Percentiles rank a stretch among this genome's conserved stretches.
Evolutionary conservation across 192 early-diverging fungal species (phyloP).

Genomic region (Gamsiella multidivaricata): DNA sequence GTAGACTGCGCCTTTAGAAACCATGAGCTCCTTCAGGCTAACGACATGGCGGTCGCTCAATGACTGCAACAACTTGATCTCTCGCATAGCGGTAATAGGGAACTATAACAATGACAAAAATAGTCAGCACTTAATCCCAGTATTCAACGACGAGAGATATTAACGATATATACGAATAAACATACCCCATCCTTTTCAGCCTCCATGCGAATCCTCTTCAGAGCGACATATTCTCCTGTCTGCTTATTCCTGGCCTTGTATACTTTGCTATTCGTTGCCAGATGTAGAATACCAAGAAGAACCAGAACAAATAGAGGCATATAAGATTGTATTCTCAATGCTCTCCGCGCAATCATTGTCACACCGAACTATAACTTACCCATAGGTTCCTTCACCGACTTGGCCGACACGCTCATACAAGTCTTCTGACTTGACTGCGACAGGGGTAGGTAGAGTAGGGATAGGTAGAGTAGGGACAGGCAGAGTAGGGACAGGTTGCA

Average conservation of each 20-base stretch:
- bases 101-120: conserved; percentile 57
- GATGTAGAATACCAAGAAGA: too few relatives aligned
- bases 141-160: too few relatives aligned
- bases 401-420: conserved; percentile 78
- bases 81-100: conserved; percentile 88
- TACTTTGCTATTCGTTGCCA: conserved; percentile 68
- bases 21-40: conserved; percentile 79
- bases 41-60: conserved; percentile 79
- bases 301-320: too few relatives aligned
- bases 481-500: neutral
- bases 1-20: conserved; percentile 76
- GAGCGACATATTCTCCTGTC: conserved; percentile 78
- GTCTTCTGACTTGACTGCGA: conserved; percentile 60
- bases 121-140: too few relatives aligned
- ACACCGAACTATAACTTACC: too few relatives aligned
- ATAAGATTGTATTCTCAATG: too few relatives aligned
- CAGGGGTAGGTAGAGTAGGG: neutral
- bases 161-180: neutral
- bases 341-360: too few relatives aligned
- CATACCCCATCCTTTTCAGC: conserved; percentile 80
- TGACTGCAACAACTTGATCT: conserved; percentile 80
- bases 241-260: conserved; percentile 81
- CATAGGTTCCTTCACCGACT: conserved; percentile 89
- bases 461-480: too few relatives aligned
- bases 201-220: conserved; percentile 86